Evolutionary conservation across 2,329 filamentous ascomycete species (phyloP), one percentile per base, ranked within the genome.

Genomic region (Clathrospora elynae): DNA sequence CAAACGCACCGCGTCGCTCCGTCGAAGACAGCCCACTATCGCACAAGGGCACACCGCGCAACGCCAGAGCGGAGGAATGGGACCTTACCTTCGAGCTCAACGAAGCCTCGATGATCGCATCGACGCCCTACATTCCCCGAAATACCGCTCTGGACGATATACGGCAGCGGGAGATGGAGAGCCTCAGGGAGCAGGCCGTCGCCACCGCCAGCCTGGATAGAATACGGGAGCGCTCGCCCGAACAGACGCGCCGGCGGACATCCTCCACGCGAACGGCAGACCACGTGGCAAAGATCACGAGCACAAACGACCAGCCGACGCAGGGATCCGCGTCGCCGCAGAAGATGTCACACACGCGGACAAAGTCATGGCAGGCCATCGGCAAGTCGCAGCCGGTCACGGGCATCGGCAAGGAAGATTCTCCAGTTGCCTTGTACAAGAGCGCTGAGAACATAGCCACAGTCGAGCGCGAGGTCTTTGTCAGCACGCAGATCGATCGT

Each of bases 61-160:
- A 52, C 26, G 47, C 55, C 31, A 42, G 41, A 19, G 51, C 54
- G 13, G 55, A 53, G 13, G 52, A 57, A 16, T 70, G 63, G 67
- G 68, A 73, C 39, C 48, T 65, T 8, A 68, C 69, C 7, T 68
- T 75, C 11, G 74, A 77, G 23, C 70, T 78, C 42, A 72, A 74
- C 38, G 67, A 71, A 13, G 70, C 66, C 12, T 75, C 73, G 10
- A 56, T 78, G 25, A 68, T 78, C 4, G 72, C 73, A 4, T 77
- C 75, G 4, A 78, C 76, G 3, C 76, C 76, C 10, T 68, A 68
- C 48, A 55, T 73, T 14, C 65, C 67, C n/a, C 62, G 71, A 55
- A 75, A 61, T 42, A 70, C 66, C 2, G 59, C 55, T 20, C 61
- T 77, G 17, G 73, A 77, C 45, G 67, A 72, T 25, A 71, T 76